A percentile compares a stretch with the other conserved stretches of the same genome.
phyloP scores from a whole-genome alignment of 2,329 filamentous ascomycete genomes.

The Colletotrichum australisinense region DNA sequence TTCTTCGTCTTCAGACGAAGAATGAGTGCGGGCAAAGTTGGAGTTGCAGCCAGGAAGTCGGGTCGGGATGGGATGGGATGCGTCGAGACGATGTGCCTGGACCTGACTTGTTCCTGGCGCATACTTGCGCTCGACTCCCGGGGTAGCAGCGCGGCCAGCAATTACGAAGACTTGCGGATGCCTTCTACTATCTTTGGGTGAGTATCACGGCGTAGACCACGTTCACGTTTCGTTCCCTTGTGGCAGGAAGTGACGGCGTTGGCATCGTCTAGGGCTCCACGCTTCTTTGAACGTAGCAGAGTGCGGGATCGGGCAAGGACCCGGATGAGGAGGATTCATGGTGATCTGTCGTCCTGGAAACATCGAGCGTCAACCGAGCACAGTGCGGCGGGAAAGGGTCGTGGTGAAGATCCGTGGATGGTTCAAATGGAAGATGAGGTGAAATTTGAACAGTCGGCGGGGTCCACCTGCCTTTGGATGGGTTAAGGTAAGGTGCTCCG shows the following conservation, averaged over 20 bases:
- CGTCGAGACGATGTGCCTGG: background rate
- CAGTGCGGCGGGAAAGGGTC: no score
- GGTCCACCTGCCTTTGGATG: background rate
- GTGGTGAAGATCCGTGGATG: no score
- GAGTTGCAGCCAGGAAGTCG: background rate
- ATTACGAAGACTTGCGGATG: background rate
- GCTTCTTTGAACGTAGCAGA: background rate
- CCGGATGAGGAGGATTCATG: no score
- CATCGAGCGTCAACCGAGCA: no score
- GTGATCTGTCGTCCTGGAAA: no score
- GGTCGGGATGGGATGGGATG: background rate
- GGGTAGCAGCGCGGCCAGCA: background rate
- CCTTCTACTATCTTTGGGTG: background rate
- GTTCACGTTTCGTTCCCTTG: background rate
- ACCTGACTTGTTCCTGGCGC: background rate
- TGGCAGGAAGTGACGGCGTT: background rate
- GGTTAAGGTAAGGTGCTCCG: no score
- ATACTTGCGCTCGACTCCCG: background rate
- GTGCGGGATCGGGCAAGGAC: background rate
- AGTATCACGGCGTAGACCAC: background rate
- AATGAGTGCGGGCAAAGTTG: background rate
- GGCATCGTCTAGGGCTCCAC: background rate
- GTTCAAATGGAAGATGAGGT: background rate
- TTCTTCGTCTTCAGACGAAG: slow-evolving; percentile 4
- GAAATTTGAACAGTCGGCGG: background rate